A percentile compares a stretch with the other conserved stretches of the same genome.
phyloP scores from a whole-genome alignment of 2,329 filamentous ascomycete species.

The Fusarium aywerte region DNA sequence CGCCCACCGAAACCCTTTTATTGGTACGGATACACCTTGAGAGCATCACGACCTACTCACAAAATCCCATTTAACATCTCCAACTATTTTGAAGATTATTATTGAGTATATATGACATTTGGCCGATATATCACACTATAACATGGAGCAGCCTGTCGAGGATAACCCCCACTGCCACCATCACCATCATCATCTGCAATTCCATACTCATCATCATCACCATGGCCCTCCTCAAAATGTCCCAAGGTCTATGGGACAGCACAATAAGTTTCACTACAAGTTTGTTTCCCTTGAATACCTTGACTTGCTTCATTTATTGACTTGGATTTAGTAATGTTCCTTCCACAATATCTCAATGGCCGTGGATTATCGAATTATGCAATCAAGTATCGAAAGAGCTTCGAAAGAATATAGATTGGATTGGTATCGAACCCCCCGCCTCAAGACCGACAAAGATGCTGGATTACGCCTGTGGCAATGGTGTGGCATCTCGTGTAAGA shows the following conservation, averaged over 20 bases:
- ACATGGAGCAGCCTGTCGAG: slow-evolving; percentile 21
- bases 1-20: slow-evolving; percentile 15
- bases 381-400: slow-evolving; percentile 45
- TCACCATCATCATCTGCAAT: slow-evolving; percentile 39
- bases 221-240: slow-evolving; percentile 26
- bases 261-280: slow-evolving; percentile 47
- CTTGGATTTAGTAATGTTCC: slow-evolving; percentile 27
- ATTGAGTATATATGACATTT: not conserved
- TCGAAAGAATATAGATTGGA: slow-evolving; percentile 42
- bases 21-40: not conserved
- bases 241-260: slow-evolving; percentile 32
- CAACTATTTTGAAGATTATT: not conserved
- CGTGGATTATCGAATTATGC: slow-evolving; percentile 43
- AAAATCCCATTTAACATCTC: not conserved
- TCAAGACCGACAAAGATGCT: slow-evolving; percentile 38
- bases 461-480: slow-evolving; percentile 50
- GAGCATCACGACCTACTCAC: not conserved
- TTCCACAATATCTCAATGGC: slow-evolving; percentile 29
- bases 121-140: not conserved
- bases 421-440: slow-evolving; percentile 30
- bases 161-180: slow-evolving; percentile 31
- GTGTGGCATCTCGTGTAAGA: slow-evolving; percentile 46
- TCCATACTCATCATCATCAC: slow-evolving; percentile 42
- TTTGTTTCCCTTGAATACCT: not conserved
- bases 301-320: rapidly evolving